Base-by-base conservation (phyloP, 345 rosid species). In the Theobroma cacao region DNA sequence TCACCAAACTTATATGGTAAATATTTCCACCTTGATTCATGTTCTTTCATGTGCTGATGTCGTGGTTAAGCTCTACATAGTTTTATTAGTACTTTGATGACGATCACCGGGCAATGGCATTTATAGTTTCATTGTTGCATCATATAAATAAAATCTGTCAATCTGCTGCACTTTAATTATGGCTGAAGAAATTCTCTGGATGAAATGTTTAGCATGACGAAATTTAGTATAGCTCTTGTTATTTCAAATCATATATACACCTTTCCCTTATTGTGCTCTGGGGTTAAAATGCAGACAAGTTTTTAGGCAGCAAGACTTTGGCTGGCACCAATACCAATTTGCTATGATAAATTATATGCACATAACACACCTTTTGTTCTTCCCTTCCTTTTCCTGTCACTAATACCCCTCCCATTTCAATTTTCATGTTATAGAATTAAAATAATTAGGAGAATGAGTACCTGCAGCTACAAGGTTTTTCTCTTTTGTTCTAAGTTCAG, bases 1-100 rank as follows among this genome's bases (percentile, higher is more conserved):
- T 82, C 89, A 82, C 3, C 94, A 91, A 84, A 92, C 98, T 59
- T 90, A 89, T 81, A 75, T 84, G 90, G 97, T 92, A 72, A 77
- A 7, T 53, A 33, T 62, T 68, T 67, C 7, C 53, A 13, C 47
- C 24, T 45, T 66, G 15, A 18, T 62, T 60, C 33, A 30, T 63
- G 47, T 22, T 33, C 33, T 61, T 41, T 43, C 38, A 28, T 31
- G n/a, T 60, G 22, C 43, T 41, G 38, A 43, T 75, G 40, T 60
- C 43, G 14, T 56, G 17, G 58, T 41, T 48, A 33, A 43, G 24
- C 36, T 56, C 40, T 36, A 4, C 34, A 22, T 28, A 4, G 38
- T 47, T 69, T 11, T 36, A 38, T n/a, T 38, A n/a, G 9, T 22
- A 24, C 3, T 40, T 66, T 41, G 52, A 41, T 66, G 52, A 40